Evolutionary conservation across 768 basidiomycete species (phyloP), one percentile per base, ranked within the genome.

Genomic region (Tulasnella sp.): DNA sequence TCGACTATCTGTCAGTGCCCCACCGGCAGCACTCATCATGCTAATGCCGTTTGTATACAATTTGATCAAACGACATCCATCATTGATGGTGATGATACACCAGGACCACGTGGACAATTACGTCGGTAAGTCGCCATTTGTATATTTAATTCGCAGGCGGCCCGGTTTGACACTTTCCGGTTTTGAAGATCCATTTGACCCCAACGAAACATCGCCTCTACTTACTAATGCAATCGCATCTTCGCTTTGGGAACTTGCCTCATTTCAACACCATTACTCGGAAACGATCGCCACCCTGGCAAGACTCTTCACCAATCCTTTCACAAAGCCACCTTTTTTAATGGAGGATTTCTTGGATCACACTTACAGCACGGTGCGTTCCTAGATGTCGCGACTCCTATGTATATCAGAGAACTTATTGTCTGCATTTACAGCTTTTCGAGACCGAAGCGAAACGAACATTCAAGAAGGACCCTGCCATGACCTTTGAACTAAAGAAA

Each of bases 301-400:
- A 39, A 91, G 91, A 82, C 91, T 99, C 76, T 94, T 98, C 81
- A 87, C 88, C 16, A 95, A 96, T 82, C 91, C 93, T 5, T 98
- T 99, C 85, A 98, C 95, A 16, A 98, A 97, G 82, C 94, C 92
- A 23, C 87, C 87, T 46, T 98, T 96, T 84, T 86, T 90, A 18
- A 89, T 98, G 90, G 97, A 99, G 81, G 97, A 99, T 83, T 99
- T 99, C 84, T 84, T 98, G 82, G 98, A 99, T 83, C 97, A 99
- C 83, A 93, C 93, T 2, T 95, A 94, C 81, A 88, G 87, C 51
- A 94, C 94, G 80, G 94, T 95, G 70, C 26, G 51, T 39, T 15
- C n/a, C 23, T 78, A 20, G 40, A 73, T 71, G 26, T 16, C 32
- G 18, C 37, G 81, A 48, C 46, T 55, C 61, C 20, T 46, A 20